Conservation (phyloP, 2,329 filamentous ascomycete species). For the Clarireedia monteithiana region DNA sequence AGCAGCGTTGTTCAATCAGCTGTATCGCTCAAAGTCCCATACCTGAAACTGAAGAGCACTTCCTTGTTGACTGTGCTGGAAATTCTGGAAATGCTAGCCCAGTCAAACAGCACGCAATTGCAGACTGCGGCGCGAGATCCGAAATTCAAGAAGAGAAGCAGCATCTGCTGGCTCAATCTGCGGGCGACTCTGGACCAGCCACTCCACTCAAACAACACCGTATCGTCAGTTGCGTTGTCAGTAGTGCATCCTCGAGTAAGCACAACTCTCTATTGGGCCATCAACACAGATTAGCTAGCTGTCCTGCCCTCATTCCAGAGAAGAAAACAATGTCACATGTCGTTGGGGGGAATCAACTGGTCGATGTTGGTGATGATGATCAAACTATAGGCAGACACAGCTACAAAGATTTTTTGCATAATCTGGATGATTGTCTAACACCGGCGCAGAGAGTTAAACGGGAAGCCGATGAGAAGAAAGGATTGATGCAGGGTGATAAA, state of each 20-base stretch:
- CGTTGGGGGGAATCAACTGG: not conserved
- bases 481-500: too few species aligned
- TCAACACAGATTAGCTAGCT: conserved; percentile 3
- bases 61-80: not conserved
- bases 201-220: conserved; percentile 1
- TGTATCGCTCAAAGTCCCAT: not conserved
- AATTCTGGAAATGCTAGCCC: not conserved
- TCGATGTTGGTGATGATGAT: not conserved
- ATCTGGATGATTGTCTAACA: conserved; percentile 1
- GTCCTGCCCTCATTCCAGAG: not conserved
- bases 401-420: conserved; percentile 2
- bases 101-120: not conserved
- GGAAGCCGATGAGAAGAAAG: not conserved
- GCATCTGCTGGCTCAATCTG: conserved; percentile 1
- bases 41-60: not conserved
- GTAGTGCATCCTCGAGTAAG: not conserved
- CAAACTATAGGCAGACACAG: not conserved
- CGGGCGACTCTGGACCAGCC: not conserved
- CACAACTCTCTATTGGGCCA: not conserved
- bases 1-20: not conserved
- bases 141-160: not conserved
- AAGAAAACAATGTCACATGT: not conserved
- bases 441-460: not conserved
- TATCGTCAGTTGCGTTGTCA: not conserved
- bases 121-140: not conserved